These are phyloP conservation scores for Colletotrichum tabaci DNA, from an alignment of 2,329 filamentous ascomycete species.

Conservation along the genomic window DNA sequence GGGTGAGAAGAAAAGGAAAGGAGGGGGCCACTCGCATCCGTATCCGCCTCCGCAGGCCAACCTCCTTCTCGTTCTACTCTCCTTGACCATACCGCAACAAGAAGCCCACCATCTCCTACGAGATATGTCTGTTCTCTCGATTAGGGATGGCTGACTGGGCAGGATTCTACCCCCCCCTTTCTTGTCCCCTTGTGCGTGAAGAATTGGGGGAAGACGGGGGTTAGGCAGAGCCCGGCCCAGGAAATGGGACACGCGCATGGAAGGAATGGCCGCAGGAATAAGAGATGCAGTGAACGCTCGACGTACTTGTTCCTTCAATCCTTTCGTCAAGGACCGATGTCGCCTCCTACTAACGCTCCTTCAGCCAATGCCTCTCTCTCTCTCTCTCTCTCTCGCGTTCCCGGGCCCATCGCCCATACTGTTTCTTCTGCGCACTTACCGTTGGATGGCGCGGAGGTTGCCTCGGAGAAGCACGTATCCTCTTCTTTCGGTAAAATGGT, in stretches of 20 bases:
- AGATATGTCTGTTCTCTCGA: neutral
- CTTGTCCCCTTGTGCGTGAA: neutral
- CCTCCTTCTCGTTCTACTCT: conserved; percentile 3
- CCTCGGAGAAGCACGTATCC: neutral
- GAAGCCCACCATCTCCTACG: neutral
- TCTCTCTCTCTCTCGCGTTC: neutral
- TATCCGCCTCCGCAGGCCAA: neutral
- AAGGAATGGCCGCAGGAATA: conserved; percentile 12
- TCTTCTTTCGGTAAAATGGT: neutral
- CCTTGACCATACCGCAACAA: neutral
- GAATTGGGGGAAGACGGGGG: neutral
- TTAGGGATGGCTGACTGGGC: neutral
- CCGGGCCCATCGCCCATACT: neutral
- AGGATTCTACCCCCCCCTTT: neutral
- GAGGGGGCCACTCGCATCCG: neutral
- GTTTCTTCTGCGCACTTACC: neutral
- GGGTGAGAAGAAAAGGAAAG: neutral
- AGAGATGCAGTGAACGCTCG: conserved; percentile 4
- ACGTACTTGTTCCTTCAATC: conserved; percentile 9
- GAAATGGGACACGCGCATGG: neutral
- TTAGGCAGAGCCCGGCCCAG: neutral
- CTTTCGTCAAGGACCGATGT: conserved; percentile 1
- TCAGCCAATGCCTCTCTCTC: neutral
- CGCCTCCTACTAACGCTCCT: neutral
- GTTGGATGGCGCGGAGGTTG: neutral